phyloP scores from a whole-genome alignment of 140 eudicot species.

The Stevia rebaudiana region DNA sequence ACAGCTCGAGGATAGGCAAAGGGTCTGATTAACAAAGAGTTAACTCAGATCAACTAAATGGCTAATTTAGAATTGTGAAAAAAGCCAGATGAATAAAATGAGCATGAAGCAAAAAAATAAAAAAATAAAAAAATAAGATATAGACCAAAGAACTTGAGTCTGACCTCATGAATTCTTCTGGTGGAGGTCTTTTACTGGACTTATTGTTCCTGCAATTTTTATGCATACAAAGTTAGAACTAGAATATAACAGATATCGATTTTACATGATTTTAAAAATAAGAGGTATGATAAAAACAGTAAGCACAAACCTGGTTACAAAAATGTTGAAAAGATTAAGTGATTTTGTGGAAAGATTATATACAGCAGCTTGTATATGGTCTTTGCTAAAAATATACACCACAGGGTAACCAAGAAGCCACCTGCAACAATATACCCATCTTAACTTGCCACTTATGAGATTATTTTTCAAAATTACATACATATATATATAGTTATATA shows the following conservation, averaged over 20 bases:
- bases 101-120: not conserved
- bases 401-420: conserved; percentile 99
- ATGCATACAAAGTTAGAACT: conserved; percentile 6
- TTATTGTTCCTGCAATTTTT: conserved; percentile 39
- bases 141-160: not conserved
- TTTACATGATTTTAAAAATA: not conserved
- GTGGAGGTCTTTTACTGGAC: conserved; percentile 36
- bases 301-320: conserved; percentile 53
- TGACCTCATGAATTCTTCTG: conserved; percentile 80
- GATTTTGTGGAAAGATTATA: conserved; percentile 77
- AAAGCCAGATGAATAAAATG: not conserved
- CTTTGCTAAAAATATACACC: conserved; percentile 68
- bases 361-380: conserved; percentile 67
- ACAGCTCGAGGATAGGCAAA: not conserved
- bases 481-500: not conserved
- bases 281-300: not conserved
- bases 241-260: not conserved
- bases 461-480: not conserved
- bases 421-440: conserved; percentile 29
- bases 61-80: not conserved
- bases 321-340: conserved; percentile 54
- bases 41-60: not conserved
- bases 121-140: not conserved
- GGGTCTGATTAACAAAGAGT: not conserved
- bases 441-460: conserved; percentile 2